Base-by-base conservation (phyloP, 495 filamentous ascomycete species). In the Tricharina praecox region DNA sequence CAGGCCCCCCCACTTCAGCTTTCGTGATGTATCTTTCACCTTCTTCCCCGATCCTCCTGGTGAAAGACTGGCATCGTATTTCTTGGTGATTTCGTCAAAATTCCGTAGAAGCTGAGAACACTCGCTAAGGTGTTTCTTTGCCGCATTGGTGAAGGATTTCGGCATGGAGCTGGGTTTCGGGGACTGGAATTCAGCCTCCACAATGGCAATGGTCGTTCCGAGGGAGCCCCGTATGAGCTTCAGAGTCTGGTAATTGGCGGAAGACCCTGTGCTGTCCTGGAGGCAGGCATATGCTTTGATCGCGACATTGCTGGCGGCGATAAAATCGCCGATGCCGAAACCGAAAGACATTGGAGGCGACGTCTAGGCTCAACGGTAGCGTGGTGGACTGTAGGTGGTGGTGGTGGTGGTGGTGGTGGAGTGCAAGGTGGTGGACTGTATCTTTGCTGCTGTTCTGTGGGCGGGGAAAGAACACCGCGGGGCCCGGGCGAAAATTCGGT, bases 331-430 rank as follows among this genome's bases (percentile, higher is more conserved):
- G 20, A 47, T 8, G 15, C 49, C 18, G 43, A 47, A 5, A n/a
- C 42, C 33, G 19, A 50, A 50, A 2, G 49, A 38, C 28, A 32
- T 32, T n/a, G n/a, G n/a, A n/a, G n/a, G n/a, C n/a, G n/a, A n/a
- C n/a, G n/a, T n/a, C n/a, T n/a, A n/a, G n/a, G n/a, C n/a, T n/a
- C n/a, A n/a, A n/a, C n/a, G n/a, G n/a, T n/a, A n/a, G n/a, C n/a
- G n/a, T n/a, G n/a, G n/a, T n/a, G n/a, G n/a, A n/a, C n/a, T n/a
- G n/a, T n/a, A n/a, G n/a, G n/a, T n/a, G n/a, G n/a, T n/a, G n/a
- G n/a, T n/a, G n/a, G n/a, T n/a, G n/a, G n/a, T n/a, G n/a, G n/a
- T n/a, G n/a, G n/a, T n/a, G n/a, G n/a, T n/a, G n/a, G n/a, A n/a
- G n/a, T n/a, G n/a, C n/a, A n/a, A n/a, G n/a, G n/a, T n/a, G n/a